Base-by-base conservation (phyloP, 2,329 filamentous ascomycete species). In the Diaporthe ilicicola region DNA sequence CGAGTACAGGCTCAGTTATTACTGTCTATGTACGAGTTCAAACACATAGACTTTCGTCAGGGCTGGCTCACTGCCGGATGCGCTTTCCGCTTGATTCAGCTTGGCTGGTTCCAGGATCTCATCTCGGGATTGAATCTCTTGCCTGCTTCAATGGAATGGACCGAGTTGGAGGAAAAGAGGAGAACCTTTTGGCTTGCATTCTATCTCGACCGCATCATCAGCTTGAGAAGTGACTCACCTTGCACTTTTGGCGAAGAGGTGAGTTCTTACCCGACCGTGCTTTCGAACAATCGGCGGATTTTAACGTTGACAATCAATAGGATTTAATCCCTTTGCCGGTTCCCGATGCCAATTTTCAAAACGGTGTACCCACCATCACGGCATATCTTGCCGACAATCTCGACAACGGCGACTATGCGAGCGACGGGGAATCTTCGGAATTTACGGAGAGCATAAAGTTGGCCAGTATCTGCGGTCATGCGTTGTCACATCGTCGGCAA, bases 211-310 rank as follows among this genome's bases (percentile, higher is more conserved):
- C 53, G 53, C n/a, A 56, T 56, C 12, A 56, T 56, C 13, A 56
- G 32, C n/a, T n/a, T 56, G n/a, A 34, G 53, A 39, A 56, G 12
- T 15, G 32, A 56, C 13, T 56, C 53, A 39, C 13, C 53, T 39
- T 56, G 34, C 32, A 39, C 32, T 56, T 56, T 56, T 34, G 53
- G 53, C 12, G 53, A 56, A 24, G 53, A 56, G 53, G 53, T 39
- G n/a, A 56, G 53, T 29, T 19, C 24, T 8, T 13, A 39, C 5
- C n/a, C 13, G 13, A 5, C 8, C 32, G n/a, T 39, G 12, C 19
- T 39, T 19, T 27, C 12, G 12, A 24, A 2, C n/a, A 17, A 24
- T 56, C 6, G 32, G 9, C n/a, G 32, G 9, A 34, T 34, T 9
- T 34, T 12, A 24, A 56, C n/a, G 13, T 4, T 39, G n/a, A 39